These are phyloP conservation scores for Boechera stricta DNA, from an alignment of 345 rosid species.

Conservation along the genomic window DNA sequence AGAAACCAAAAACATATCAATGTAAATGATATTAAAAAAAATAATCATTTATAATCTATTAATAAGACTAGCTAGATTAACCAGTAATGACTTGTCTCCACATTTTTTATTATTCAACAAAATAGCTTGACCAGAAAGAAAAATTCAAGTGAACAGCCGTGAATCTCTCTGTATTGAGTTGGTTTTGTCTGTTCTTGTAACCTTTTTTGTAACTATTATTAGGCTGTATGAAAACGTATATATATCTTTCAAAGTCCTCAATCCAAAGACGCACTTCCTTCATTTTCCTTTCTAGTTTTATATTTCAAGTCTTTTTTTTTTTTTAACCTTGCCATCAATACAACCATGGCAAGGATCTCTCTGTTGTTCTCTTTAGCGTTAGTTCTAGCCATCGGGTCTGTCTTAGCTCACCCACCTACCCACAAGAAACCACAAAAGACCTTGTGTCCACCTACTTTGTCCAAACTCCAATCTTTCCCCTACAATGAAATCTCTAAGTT, in stretches of 20 bases:
- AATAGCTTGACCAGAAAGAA: not conserved
- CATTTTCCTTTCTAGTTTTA: slow-evolving; percentile 21
- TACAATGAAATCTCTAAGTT: slow-evolving; percentile 7
- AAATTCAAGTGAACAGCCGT: slow-evolving; percentile 28
- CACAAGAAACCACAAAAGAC: slow-evolving; percentile 11
- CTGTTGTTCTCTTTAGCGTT: slow-evolving; percentile 43
- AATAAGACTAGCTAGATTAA: not conserved
- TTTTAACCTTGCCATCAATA: slow-evolving; percentile 13
- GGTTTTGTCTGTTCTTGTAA: slow-evolving; percentile 19
- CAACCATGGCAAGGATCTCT: slow-evolving; percentile 51
- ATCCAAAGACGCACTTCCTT: slow-evolving; percentile 37
- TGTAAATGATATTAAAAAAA: not conserved
- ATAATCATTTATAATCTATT: not conserved
- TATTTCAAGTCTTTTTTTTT: not conserved
- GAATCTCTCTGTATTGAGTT: slow-evolving; percentile 26
- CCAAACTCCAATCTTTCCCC: slow-evolving; percentile 33
- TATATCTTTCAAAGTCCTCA: slow-evolving; percentile 17
- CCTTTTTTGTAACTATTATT: slow-evolving; percentile 18
- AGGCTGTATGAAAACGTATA: slow-evolving; percentile 27
- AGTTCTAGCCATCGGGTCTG: slow-evolving; percentile 35
- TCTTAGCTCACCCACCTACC: slow-evolving; percentile 35
- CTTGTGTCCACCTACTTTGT: slow-evolving; percentile 27
- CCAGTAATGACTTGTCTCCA: slow-evolving; percentile 1
- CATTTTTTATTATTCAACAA: not conserved
- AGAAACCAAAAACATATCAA: not conserved